These are phyloP conservation scores for Zygosaccharomyces pseudobailii DNA, from an alignment of 1,139 yeast genomes.

Conservation along the genomic window DNA sequence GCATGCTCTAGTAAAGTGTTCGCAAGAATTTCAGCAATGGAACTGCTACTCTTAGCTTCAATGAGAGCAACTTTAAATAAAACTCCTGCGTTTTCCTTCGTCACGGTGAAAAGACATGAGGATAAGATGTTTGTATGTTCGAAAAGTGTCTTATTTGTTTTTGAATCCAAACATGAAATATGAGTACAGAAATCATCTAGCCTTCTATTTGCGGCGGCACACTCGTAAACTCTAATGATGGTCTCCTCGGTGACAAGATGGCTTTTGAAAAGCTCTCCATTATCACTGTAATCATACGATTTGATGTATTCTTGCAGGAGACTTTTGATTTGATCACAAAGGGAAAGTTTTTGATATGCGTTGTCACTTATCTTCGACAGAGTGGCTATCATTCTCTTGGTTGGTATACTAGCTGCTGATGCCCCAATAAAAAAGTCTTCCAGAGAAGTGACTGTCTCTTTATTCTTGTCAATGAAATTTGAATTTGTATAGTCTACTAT, in stretches of 20 bases:
- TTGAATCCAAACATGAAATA: conserved; percentile 28
- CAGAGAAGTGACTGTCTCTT: conserved; percentile 27
- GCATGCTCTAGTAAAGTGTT: conserved; percentile 16
- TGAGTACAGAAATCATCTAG: conserved; percentile 27
- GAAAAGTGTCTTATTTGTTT: conserved; percentile 20
- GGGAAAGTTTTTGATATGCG: conserved; percentile 14
- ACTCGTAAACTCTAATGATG: conserved; percentile 30
- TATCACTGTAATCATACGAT: conserved; percentile 26
- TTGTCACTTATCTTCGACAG: conserved; percentile 22
- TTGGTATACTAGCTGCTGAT: conserved; percentile 18
- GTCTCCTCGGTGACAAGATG: conserved; percentile 36
- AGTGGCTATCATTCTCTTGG: conserved; percentile 16
- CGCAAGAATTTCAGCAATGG: conserved; percentile 19
- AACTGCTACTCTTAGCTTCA: conserved; percentile 12
- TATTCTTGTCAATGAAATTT: conserved; percentile 15
- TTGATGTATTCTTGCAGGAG: conserved; percentile 33
- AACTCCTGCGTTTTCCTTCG: conserved; percentile 11
- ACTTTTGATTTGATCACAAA: conserved; percentile 30
- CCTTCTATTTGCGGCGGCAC: conserved; percentile 20
- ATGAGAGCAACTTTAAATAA: conserved; percentile 17
- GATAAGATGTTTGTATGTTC: conserved; percentile 23
- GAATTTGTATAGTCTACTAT: conserved; percentile 33
- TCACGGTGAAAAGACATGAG: conserved; percentile 17
- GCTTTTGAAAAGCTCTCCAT: conserved; percentile 24
- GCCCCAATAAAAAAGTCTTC: conserved; percentile 29